These are phyloP conservation scores for Pseudogymnoascus sp. DNA, from an alignment of 2,329 filamentous ascomycete species.

Conservation along the genomic window DNA sequence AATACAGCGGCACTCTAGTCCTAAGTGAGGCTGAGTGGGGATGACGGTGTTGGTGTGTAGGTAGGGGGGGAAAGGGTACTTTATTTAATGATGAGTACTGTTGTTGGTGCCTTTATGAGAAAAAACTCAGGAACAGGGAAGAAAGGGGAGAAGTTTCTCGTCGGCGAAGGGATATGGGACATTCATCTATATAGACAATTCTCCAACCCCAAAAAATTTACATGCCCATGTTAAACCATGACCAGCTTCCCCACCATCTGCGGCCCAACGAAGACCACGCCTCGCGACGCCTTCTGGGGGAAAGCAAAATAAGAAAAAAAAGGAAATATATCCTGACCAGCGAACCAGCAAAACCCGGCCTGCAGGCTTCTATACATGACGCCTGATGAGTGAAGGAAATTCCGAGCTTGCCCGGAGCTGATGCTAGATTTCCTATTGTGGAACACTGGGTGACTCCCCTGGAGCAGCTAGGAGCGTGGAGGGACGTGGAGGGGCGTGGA, in stretches of 20 bases:
- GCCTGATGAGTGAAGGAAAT: background rate
- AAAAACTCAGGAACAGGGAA: background rate
- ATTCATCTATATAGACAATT: background rate
- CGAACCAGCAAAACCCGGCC: background rate
- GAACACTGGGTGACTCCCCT: background rate
- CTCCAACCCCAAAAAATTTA: background rate
- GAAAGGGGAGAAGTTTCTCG: background rate
- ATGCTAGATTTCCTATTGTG: background rate
- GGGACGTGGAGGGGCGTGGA: background rate
- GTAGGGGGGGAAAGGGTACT: background rate
- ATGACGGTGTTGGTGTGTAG: background rate
- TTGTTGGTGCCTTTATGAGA: background rate
- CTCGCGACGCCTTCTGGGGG: background rate
- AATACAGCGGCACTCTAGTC: background rate
- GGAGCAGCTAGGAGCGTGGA: background rate
- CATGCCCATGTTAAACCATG: background rate
- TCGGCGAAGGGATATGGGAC: background rate
- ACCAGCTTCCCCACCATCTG: constrained; percentile 1
- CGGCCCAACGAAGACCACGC: background rate
- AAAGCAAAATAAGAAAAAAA: background rate
- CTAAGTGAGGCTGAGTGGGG: background rate
- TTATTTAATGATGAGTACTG: background rate
- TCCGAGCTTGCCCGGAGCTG: background rate
- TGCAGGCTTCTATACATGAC: background rate
- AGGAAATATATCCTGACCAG: background rate